Evolutionary conservation across 2,329 filamentous ascomycete species (phyloP), one percentile per base, ranked within the genome.

Genomic region (Anisogramma anomala): DNA sequence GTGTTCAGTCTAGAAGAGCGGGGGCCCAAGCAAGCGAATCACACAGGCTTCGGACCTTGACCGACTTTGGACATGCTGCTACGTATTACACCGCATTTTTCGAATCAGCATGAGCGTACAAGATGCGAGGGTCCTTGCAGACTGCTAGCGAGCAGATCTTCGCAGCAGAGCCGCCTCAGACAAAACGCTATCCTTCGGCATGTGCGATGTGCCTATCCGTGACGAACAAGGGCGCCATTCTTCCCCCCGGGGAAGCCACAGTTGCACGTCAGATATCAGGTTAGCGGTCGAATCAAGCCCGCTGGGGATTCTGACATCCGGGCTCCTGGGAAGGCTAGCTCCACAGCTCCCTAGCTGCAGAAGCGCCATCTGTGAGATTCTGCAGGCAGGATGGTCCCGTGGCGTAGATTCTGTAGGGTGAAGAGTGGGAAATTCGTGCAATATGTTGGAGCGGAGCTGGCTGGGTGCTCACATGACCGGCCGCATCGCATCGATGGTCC

Each of bases 161-260:
- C 8, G 6, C 8, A 11, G 15, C 14, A 32, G 30, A 32, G 30
- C 30, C 30, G 30, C 30, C 30, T 32, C 30, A 32, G 11, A 17
- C 4, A 27, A n/a, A n/a, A n/a, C n/a, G n/a, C n/a, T n/a, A 6
- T 18, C 15, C 8, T 32, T 11, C 4, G 30, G 30, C 6, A 32
- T 18, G 3, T 18, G 7, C 30, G 14, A 18, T 18, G 30, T 32
- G 15, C 15, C 8, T 9, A 30, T 33, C 36, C 36, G 36, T 28
- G n/a, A 20, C 32, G 25, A 15, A 13, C 28, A 22, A 30, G 31
- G 14, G 6, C 32, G 17, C 28, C 26, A 25, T 9, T 18, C 11
- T 33, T 17, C 39, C 28, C 19, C 13, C 20, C 25, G 20, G 33
- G 33, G 32, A 28, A 23, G 17, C 36, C 31, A 40, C 36, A 43